Evolutionary conservation across 2,329 filamentous ascomycete genomes (phyloP).

Genomic region (Ophiosphaerella herpotricha): DNA sequence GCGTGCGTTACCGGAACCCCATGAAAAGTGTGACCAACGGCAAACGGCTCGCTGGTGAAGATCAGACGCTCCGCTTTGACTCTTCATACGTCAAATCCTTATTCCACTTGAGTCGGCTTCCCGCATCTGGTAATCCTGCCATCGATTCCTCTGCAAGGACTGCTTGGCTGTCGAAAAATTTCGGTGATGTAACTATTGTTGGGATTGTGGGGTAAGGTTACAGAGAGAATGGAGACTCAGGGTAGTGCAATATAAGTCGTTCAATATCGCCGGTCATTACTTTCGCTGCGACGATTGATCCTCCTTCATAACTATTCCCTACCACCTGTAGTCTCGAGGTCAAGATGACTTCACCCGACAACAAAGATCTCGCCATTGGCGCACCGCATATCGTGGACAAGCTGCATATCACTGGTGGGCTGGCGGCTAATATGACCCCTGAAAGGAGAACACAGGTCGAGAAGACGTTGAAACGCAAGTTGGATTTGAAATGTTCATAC

Average conservation of each 20-base stretch:
- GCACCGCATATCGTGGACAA: background rate
- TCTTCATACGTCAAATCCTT: background rate
- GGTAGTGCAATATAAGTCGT: background rate
- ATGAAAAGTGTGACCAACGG: background rate
- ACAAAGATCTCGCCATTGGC: background rate
- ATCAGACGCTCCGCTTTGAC: background rate
- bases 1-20: no score
- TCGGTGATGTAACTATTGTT: background rate
- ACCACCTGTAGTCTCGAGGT: no score
- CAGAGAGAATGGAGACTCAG: background rate
- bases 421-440: constrained; percentile 33
- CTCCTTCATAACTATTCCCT: background rate
- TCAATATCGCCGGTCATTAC: background rate
- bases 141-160: background rate
- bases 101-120: background rate
- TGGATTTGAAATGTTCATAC: constrained; percentile 37
- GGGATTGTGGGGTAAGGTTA: background rate
- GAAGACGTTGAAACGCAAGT: constrained; percentile 41
- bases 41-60: background rate
- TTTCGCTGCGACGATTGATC: no score
- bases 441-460: constrained; percentile 37
- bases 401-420: constrained; percentile 1
- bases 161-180: background rate
- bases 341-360: background rate
- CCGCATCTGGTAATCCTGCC: background rate